Conservation (phyloP, 176 grass and related monocot genomes). For the Musa itinerans region DNA sequence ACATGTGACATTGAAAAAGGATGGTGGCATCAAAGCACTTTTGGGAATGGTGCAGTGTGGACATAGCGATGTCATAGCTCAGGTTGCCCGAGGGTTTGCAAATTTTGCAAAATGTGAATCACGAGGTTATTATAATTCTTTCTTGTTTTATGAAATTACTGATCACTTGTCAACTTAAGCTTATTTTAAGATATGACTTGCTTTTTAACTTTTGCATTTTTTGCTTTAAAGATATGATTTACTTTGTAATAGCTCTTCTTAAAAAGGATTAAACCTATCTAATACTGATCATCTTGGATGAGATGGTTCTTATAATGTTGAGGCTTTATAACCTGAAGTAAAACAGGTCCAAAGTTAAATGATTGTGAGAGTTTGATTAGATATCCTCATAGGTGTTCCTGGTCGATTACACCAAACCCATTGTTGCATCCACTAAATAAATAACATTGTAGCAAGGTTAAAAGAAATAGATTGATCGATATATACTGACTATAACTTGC, state of each 20-base stretch:
- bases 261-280: not conserved
- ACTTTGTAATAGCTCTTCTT: too few species aligned
- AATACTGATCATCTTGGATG: too few species aligned
- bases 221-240: not conserved
- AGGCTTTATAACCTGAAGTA: too few species aligned
- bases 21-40: slow-evolving; percentile 80
- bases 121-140: slow-evolving; percentile 39
- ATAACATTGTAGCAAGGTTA: too few species aligned
- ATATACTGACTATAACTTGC: too few species aligned
- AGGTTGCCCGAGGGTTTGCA: slow-evolving; percentile 88
- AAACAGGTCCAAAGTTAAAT: too few species aligned
- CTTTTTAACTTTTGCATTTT: not conserved
- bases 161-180: not conserved
- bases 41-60: slow-evolving; percentile 55
- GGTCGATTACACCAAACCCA: too few species aligned
- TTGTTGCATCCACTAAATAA: too few species aligned
- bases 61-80: slow-evolving; percentile 74
- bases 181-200: not conserved
- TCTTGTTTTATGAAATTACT: not conserved
- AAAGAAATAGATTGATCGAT: too few species aligned
- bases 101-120: slow-evolving; percentile 99
- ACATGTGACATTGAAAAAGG: slow-evolving; percentile 65
- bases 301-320: too few species aligned
- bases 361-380: too few species aligned
- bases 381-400: too few species aligned